phyloP scores from a whole-genome alignment of 306 rosid genomes.

The Lupinus albus region DNA sequence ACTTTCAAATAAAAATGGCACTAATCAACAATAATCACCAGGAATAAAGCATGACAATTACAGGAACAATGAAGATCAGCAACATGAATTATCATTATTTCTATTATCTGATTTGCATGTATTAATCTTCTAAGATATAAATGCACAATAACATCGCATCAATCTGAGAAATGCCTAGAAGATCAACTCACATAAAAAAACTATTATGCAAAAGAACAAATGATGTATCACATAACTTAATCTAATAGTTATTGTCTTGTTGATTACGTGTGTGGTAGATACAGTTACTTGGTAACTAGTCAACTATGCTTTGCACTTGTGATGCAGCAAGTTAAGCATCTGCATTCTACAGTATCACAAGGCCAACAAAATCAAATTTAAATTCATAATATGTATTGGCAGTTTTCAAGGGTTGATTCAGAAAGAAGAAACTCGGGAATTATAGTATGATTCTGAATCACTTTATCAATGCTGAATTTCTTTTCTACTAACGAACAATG shows the following conservation, averaged over 20 bases:
- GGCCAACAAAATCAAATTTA: conserved; percentile 21
- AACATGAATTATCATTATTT: conserved; percentile 19
- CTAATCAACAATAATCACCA: conserved; percentile 16
- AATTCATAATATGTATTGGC: conserved; percentile 14
- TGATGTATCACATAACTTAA: not conserved
- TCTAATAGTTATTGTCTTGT: not conserved
- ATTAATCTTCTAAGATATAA: conserved; percentile 17
- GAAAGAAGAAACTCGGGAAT: conserved; percentile 21
- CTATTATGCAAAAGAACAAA: not conserved
- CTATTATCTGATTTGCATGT: not conserved
- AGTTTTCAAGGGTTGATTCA: conserved; percentile 24
- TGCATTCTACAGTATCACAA: conserved; percentile 10
- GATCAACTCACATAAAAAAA: conserved; percentile 19
- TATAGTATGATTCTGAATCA: conserved; percentile 17
- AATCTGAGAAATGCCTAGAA: conserved; percentile 26
- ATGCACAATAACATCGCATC: conserved; percentile 13
- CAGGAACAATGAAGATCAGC: conserved; percentile 22
- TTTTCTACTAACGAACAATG: conserved; percentile 32
- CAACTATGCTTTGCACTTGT: conserved; percentile 6
- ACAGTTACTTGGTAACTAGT: conserved; percentile 25
- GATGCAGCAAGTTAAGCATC: conserved; percentile 25
- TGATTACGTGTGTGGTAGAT: not conserved
- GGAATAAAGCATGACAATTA: conserved; percentile 17
- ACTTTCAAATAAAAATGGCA: conserved; percentile 23
- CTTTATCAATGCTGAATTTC: conserved; percentile 12